Evolutionary conservation across 2,329 filamentous ascomycete genomes (phyloP).

Genomic region (Colletotrichum shisoi): DNA sequence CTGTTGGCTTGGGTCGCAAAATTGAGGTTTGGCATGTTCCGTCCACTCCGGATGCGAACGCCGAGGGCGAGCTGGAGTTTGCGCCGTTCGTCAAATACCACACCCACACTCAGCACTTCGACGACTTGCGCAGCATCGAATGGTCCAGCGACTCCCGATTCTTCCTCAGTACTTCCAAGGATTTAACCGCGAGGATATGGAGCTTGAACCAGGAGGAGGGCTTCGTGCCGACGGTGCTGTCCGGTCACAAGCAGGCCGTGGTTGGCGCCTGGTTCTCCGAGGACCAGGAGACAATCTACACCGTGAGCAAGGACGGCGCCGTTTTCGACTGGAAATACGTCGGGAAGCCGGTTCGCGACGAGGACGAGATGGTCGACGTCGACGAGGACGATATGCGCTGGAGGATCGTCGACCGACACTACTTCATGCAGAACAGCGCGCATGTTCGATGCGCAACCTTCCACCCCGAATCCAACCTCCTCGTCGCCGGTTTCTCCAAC

Average conservation of each 20-base stretch:
- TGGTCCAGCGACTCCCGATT: conserved; percentile 98
- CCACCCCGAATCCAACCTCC: conserved; percentile 83
- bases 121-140: conserved; percentile 82
- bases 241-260: conserved; percentile 89
- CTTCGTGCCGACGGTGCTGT: conserved; percentile 87
- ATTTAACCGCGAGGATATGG: conserved; percentile 94
- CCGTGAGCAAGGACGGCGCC: conserved; percentile 95
- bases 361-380: conserved; percentile 67
- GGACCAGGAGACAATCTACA: conserved; percentile 95
- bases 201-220: conserved; percentile 86
- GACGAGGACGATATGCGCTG: conserved; percentile 75
- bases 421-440: conserved; percentile 90
- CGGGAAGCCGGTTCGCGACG: conserved; percentile 63
- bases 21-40: conserved; percentile 97
- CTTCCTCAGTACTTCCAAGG: conserved; percentile 90
- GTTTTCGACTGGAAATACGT: conserved; percentile 93
- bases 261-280: conserved; percentile 96
- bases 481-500: conserved; percentile 96
- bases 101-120: conserved; percentile 87
- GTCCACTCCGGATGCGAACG: conserved; percentile 81
- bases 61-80: conserved; percentile 86
- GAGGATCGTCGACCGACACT: conserved; percentile 90
- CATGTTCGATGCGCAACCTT: conserved; percentile 90
- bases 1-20: conserved; percentile 83
- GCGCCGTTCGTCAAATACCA: conserved; percentile 92